Percentiles rank a stretch among this genome's conserved stretches.
Conservation (phyloP, 371 early-diverging fungal genomes). For the Pancytospora philotis region DNA sequence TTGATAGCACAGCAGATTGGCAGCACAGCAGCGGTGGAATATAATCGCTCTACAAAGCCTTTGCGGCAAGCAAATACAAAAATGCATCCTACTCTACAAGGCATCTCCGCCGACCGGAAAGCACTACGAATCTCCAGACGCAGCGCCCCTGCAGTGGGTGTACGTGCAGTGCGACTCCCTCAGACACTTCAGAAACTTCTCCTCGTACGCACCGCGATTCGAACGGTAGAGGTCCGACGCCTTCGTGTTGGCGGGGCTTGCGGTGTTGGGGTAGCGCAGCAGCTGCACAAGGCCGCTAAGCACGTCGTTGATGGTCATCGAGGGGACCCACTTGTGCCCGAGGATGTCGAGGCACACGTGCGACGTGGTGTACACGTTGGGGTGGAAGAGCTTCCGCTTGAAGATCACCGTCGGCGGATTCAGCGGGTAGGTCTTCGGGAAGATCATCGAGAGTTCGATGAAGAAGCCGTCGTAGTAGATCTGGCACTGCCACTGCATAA, state of each 20-base stretch:
- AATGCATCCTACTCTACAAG: no score
- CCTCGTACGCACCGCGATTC: slow-evolving; percentile 24
- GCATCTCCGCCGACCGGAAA: no score
- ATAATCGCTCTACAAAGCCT: no score
- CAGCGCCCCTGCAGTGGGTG: no score
- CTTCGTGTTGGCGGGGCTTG: slow-evolving; percentile 56
- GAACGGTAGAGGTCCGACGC: slow-evolving; percentile 49
- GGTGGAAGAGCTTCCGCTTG: slow-evolving; percentile 52
- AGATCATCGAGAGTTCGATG: slow-evolving; percentile 18
- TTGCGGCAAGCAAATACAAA: no score
- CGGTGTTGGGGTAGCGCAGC: slow-evolving; percentile 56
- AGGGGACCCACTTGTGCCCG: slow-evolving; percentile 54
- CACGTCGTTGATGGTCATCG: slow-evolving; percentile 52
- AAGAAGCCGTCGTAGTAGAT: slow-evolving; percentile 38
- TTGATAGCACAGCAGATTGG: no score
- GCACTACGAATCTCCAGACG: no score
- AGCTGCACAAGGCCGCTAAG: slow-evolving; percentile 52
- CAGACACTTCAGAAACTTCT: no score
- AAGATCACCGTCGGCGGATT: slow-evolving; percentile 53
- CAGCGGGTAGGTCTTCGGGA: slow-evolving; percentile 54
- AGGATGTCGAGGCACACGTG: slow-evolving; percentile 58
- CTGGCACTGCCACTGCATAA: slow-evolving; percentile 48
- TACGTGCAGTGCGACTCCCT: no score
- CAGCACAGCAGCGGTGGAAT: no score
- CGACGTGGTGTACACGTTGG: slow-evolving; percentile 56